Conservation (phyloP, 352 stramenopile species). For the Proteromonas lacertae region DNA sequence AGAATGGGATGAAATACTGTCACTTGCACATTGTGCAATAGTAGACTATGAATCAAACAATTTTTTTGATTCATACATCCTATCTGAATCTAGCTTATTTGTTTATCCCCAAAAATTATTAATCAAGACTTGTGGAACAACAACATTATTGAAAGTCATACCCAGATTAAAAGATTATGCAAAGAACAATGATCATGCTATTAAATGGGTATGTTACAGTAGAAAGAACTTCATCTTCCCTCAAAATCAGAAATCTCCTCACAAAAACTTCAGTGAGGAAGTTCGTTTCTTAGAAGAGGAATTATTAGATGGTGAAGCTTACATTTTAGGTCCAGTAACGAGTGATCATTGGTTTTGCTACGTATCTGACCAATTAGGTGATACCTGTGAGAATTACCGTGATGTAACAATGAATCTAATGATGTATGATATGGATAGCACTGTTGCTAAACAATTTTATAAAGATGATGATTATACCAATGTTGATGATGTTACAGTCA, state of each 20-base stretch:
- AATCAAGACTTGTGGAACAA: constrained; percentile 98
- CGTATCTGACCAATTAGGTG: constrained; percentile 35
- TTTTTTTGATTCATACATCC: constrained; percentile 30
- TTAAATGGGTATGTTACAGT: constrained; percentile 92
- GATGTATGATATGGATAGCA: constrained; percentile 60
- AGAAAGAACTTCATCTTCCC: constrained; percentile 97
- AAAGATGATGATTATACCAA: constrained; percentile 13
- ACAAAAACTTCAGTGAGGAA: constrained; percentile 77
- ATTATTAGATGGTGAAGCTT: constrained; percentile 14
- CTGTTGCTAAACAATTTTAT: constrained; percentile 25
- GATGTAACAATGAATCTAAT: constrained; percentile 42
- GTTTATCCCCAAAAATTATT: constrained; percentile 53
- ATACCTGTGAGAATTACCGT: background rate
- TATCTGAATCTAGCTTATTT: constrained; percentile 88
- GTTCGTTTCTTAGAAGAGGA: constrained; percentile 56
- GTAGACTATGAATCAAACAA: constrained; percentile 71
- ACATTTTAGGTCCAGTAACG: constrained; percentile 64
- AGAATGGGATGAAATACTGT: constrained; percentile 67
- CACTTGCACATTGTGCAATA: constrained; percentile 73
- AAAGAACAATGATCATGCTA: constrained; percentile 42
- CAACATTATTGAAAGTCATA: constrained; percentile 67
- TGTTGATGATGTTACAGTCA: constrained; percentile 43
- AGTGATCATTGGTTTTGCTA: constrained; percentile 97
- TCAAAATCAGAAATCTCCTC: constrained; percentile 65
- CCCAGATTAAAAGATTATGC: constrained; percentile 33